These are phyloP conservation scores for Triticum monococcum DNA, from an alignment of 176 grass and related monocot genomes.

Conservation along the genomic window DNA sequence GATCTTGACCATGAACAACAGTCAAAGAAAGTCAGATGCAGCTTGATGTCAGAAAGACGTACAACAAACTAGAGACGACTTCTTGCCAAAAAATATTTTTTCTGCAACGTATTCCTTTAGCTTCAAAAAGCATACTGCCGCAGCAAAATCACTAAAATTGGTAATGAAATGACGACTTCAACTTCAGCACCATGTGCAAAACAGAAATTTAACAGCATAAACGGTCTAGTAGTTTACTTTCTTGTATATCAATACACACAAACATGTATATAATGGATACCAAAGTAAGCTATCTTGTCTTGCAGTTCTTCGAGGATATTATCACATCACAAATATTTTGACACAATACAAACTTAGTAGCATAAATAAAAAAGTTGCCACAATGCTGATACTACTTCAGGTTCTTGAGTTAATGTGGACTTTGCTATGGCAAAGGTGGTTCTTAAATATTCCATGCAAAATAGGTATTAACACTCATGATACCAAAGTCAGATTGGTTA, in stretches of 20 bases:
- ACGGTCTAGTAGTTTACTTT: not conserved
- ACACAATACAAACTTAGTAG: not conserved
- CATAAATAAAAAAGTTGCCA: not conserved
- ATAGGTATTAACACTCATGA: not conserved
- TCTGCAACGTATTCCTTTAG: not conserved
- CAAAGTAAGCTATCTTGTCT: not conserved
- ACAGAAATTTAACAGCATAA: not conserved
- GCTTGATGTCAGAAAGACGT: not conserved
- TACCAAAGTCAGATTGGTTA: not conserved
- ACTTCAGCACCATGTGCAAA: conserved; percentile 6
- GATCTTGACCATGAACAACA: conserved; percentile 9
- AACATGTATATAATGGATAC: not conserved
- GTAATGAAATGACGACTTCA: not conserved
- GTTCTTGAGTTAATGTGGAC: not conserved
- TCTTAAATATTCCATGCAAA: not conserved
- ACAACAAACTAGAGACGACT: not conserved
- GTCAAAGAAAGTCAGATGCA: conserved; percentile 15
- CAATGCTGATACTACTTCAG: not conserved
- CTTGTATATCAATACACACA: not conserved
- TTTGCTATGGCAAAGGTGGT: not conserved
- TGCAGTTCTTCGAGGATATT: conserved; percentile 1
- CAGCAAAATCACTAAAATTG: not conserved
- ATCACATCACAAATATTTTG: conserved; percentile 1
- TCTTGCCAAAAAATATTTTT: not conserved
- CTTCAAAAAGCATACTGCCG: not conserved